Conservation (phyloP, 108 stramenopile species). For the Nannochloropsis salina region DNA sequence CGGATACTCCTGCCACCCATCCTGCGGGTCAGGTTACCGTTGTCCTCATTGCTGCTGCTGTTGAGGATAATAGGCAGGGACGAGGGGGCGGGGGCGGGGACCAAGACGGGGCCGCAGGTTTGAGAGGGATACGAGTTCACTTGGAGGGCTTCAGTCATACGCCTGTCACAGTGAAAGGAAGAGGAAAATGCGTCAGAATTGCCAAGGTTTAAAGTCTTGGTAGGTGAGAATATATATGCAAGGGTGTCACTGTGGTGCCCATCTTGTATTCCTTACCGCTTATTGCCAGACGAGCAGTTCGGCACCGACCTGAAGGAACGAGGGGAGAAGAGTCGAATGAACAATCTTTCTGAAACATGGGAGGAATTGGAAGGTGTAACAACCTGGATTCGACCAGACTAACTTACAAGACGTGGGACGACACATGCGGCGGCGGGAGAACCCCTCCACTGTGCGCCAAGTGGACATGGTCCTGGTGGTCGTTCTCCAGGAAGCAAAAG, state of each 20-base stretch:
- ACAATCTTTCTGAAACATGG: too few relatives aligned
- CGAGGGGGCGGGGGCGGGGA: neutral
- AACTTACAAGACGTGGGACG: too few relatives aligned
- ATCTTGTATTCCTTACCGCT: neutral
- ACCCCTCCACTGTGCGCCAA: too few relatives aligned
- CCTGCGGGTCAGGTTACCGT: neutral
- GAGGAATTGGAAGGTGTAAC: too few relatives aligned
- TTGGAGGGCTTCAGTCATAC: neutral
- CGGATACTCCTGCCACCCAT: neutral
- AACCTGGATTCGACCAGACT: too few relatives aligned
- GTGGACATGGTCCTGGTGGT: neutral
- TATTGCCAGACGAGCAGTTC: neutral
- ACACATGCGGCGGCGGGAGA: too few relatives aligned
- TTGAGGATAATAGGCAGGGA: slow-evolving; percentile 8
- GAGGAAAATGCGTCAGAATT: too few relatives aligned
- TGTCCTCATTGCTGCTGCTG: neutral
- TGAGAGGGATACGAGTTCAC: neutral
- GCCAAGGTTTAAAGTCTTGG: too few relatives aligned
- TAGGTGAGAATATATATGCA: too few relatives aligned
- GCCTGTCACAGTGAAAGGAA: neutral
- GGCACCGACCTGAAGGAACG: neutral
- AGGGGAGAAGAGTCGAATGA: too few relatives aligned
- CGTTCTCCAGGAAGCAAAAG: slow-evolving; percentile 9
- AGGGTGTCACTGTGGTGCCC: too few relatives aligned
- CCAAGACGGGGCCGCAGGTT: neutral